Evolutionary conservation across 768 basidiomycete genomes (phyloP), one percentile per base, ranked within the genome.

Genomic region (Hypsizygus marmoreus): DNA sequence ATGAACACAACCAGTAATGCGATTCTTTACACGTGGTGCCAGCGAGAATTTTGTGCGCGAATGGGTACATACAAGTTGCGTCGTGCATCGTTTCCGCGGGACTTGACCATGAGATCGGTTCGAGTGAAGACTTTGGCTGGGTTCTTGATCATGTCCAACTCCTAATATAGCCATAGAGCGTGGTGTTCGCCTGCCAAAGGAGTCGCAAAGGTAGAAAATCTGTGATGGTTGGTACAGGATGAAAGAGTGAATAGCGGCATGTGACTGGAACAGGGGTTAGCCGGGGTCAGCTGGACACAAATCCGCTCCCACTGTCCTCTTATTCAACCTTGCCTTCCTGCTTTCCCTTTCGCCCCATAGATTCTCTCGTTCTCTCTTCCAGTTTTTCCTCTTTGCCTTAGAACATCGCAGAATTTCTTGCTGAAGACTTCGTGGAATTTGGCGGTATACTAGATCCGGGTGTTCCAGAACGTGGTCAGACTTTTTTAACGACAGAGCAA

Each of bases 231-330:
- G 31, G 23, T 17, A 4, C 33, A 34, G 40, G 34, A n/a, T 43
- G 40, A 42, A 49, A 45, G 30, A 25, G 43, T 23, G 40, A 40
- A 50, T 45, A 23, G 26, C 24, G 37, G 33, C 62, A 62, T 60
- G 62, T 63, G 62, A 63, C 55, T 35, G 11, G 49, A 28, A 53
- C 50, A 61, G 60, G 60, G 53, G 56, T 53, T 56, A 57, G 45
- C 51, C 54, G 50, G 36, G 51, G 59, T 62, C 61, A 62, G 61
- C 59, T 55, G 61, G 53, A 17, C 49, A 44, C 44, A 56, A 56
- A 49, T 43, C 53, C 54, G 47, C 53, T 60, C 61, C 54, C 54
- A 60, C 55, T 53, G 54, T 46, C 39, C 29, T 51, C 45, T 45
- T 45, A 50, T 58, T 53, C 44, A 47, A 46, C 48, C 54, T 35